Base-by-base conservation (phyloP, 176 grass and related monocot species). In the Tillandsia fasciculata region DNA sequence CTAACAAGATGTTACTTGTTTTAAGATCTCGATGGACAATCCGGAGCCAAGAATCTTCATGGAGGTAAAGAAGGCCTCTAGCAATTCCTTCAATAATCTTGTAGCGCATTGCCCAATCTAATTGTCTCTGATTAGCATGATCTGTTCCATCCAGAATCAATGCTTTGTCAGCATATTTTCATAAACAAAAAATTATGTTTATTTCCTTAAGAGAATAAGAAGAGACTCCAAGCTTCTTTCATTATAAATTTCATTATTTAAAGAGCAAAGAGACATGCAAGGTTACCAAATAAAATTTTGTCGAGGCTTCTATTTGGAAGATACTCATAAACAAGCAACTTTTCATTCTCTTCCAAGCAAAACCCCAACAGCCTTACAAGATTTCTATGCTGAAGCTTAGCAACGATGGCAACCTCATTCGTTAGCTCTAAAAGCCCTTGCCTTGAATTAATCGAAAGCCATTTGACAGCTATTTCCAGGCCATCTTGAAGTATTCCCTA, bases 21-120 rank as follows among this genome's bases (percentile, higher is more conserved):
- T 66, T 66, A 13, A 66, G 29, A 66, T 66, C 64, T 14, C 64
- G 33, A 66, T 66, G 64, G 48, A 66, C 10, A 66, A 66, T 66
- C 64, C 47, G 48, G 64, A 66, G 64, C 7, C 1, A 28, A 66
- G 64, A 66, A 18, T 66, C 64, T 66, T 49, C 12, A 15, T 66
- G 64, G 48, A 66, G 64, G 29, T 66, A 66, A 14, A 66, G 64
- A 42, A 66, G 64, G 28, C 64, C 64, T 66, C 33, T 66, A 15
- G 64, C 64, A 66, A 49, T 49, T 48, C 64, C 64, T 66, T 49
- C 64, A 66, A 66, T 48, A 48, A 66, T 66, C 29, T 66, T 66
- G 64, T 66, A 66, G 26, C 64, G 29, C 13, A 13, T 66, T 48
- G n/a, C n/a, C n/a, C n/a, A n/a, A n/a, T n/a, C n/a, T n/a, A n/a